Percentiles rank a stretch among this genome's conserved stretches.
These are phyloP conservation scores for Stachybotrys chlorohalonatus DNA, from an alignment of 2,329 filamentous ascomycete species.

Conservation along the genomic window DNA sequence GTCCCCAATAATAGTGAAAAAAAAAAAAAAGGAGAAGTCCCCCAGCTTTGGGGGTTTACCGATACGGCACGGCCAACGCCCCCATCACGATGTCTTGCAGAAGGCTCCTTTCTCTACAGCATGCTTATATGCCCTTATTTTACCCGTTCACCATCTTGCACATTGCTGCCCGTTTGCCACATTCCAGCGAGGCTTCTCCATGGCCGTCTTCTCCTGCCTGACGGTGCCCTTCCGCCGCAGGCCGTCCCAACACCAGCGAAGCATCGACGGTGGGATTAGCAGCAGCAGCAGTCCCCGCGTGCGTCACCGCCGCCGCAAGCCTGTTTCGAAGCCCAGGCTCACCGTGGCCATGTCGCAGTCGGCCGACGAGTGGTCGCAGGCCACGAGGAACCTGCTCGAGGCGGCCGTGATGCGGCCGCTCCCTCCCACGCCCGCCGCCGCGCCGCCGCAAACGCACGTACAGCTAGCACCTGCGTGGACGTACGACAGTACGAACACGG, in stretches of 20 bases:
- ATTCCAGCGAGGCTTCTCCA: not conserved
- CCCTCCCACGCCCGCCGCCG: not conserved
- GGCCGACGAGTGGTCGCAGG: not conserved
- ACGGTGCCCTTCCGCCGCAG: not conserved
- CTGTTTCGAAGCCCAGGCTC: not conserved
- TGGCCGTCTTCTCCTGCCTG: not conserved
- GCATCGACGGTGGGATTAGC: not conserved
- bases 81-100: too few relatives aligned
- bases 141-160: not conserved
- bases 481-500: not conserved
- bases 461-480: not conserved
- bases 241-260: not conserved
- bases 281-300: not conserved
- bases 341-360: not conserved
- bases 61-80: too few relatives aligned
- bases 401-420: not conserved
- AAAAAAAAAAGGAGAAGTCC: too few relatives aligned
- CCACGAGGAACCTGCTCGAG: not conserved
- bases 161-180: slow-evolving; percentile 2
- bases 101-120: not conserved
- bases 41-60: too few relatives aligned
- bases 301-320: not conserved
- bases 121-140: not conserved
- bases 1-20: too few relatives aligned
- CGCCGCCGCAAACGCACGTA: not conserved